Evolutionary conservation across 2,329 filamentous ascomycete genomes (phyloP), one percentile per base, ranked within the genome.

Genomic region (Fusarium sp.): DNA sequence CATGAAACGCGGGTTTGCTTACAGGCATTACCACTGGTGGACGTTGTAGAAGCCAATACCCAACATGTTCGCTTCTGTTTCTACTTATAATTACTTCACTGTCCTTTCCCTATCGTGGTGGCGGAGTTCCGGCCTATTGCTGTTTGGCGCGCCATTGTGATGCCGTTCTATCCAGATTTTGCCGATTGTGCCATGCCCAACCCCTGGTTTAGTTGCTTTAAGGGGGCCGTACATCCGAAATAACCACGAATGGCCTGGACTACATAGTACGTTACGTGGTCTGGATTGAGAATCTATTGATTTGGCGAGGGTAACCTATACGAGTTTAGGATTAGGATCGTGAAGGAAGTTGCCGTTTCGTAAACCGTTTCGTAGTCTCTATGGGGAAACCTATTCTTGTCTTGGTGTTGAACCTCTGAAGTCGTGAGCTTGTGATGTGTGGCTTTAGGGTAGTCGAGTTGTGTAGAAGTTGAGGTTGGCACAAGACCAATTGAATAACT

Each of bases 121-220:
- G 65, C 60, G 56, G 59, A 68, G 65, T 57, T 65, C 56, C 53
- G 70, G 65, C n/a, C 55, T 61, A 61, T 61, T 43, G 44, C 60
- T 56, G 65, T 56, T 68, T 62, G 53, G 48, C 70, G 48, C 70
- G 58, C 70, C 71, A 67, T 70, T 47, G 51, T 21, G 40, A 65
- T 73, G 71, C 71, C 71, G 71, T 61, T 73, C 72, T 73, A 73
- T 70, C 71, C 71, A 73, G 60, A 65, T 71, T 67, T 62, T 12
- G n/a, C 32, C 32, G 32, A 36, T 36, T 36, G 17, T 36, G 15
- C 32, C 32, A 15, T 36, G 14, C 26, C 26, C 24, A 12, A 12
- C 60, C 62, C 67, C 67, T 67, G 48, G n/a, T 23, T 47, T n/a
- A n/a, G 26, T 39, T 46, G 44, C 14, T 24, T 50, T 42, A 45